A percentile compares a stretch with the other conserved stretches of the same genome.
phyloP scores from a whole-genome alignment of 371 early-diverging fungal species.

The Syncephalastrum sp. region DNA sequence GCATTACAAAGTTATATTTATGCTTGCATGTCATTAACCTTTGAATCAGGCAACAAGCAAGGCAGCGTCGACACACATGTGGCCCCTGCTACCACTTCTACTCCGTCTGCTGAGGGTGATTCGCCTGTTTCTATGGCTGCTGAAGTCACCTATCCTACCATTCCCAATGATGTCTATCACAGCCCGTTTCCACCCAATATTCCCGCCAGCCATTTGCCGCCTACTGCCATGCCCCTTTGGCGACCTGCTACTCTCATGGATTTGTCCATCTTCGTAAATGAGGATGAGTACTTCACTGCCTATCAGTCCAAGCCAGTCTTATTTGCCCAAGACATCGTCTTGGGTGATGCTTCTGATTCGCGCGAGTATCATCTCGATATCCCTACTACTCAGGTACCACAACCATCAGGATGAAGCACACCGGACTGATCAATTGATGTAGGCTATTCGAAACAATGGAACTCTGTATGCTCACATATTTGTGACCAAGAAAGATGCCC shows the following conservation, averaged over 20 bases:
- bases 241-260: conserved; percentile 35
- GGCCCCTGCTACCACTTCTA: no score
- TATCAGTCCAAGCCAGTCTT: conserved; percentile 55
- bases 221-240: conserved; percentile 43
- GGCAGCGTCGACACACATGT: no score
- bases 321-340: conserved; percentile 54
- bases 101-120: no score
- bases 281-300: conserved; percentile 51
- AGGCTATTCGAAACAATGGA: conserved; percentile 78
- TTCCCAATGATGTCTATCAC: conserved; percentile 39
- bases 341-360: conserved; percentile 56
- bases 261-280: conserved; percentile 53
- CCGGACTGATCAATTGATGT: neutral
- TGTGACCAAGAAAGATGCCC: conserved; percentile 50
- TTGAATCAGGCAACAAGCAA: neutral
- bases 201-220: conserved; percentile 30
- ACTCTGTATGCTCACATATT: conserved; percentile 83
- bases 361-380: conserved; percentile 34
- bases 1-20: neutral
- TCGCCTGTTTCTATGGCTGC: no score
- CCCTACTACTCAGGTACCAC: conserved; percentile 44
- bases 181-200: conserved; percentile 31
- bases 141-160: conserved; percentile 9
- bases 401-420: conserved; percentile 1
- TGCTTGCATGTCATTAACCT: neutral